Conservation (phyloP, 169 alveolate species). For the Cryptosporidium baileyi region DNA sequence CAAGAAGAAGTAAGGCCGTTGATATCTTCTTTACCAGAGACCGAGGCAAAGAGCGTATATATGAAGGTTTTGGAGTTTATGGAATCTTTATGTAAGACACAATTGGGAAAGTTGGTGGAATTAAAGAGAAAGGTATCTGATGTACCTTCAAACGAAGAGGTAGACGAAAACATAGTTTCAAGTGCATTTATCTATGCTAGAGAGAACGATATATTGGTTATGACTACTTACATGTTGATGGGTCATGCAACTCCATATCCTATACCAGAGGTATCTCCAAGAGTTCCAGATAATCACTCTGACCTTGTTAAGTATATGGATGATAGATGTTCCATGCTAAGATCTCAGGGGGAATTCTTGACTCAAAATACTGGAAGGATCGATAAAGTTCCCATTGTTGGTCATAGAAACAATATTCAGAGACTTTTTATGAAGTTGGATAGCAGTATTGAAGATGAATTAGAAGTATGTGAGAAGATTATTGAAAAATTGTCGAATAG, state of each 20-base stretch:
- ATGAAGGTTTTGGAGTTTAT: neutral
- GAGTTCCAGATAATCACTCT: neutral
- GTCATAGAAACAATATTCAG: slow-evolving; percentile 19
- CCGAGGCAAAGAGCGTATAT: slow-evolving; percentile 38
- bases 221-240: slow-evolving; percentile 20
- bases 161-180: neutral
- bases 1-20: neutral
- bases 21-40: slow-evolving; percentile 22
- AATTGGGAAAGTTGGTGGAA: neutral
- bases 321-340: neutral
- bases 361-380: neutral
- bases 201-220: slow-evolving; percentile 36
- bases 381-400: slow-evolving; percentile 6
- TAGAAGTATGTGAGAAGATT: neutral
- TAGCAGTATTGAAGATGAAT: neutral
- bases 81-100: slow-evolving; percentile 23
- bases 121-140: neutral
- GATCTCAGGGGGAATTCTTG: neutral
- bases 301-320: neutral
- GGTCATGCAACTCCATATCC: slow-evolving; percentile 56
- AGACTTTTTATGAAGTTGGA: neutral
- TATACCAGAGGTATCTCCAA: slow-evolving; percentile 17
- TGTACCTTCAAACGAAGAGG: neutral
- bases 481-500: neutral
- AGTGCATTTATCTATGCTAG: slow-evolving; percentile 40